Evolutionary conservation across 768 basidiomycete genomes (phyloP), one percentile per base, ranked within the genome.

Genomic region (Pulveroboletus frians): DNA sequence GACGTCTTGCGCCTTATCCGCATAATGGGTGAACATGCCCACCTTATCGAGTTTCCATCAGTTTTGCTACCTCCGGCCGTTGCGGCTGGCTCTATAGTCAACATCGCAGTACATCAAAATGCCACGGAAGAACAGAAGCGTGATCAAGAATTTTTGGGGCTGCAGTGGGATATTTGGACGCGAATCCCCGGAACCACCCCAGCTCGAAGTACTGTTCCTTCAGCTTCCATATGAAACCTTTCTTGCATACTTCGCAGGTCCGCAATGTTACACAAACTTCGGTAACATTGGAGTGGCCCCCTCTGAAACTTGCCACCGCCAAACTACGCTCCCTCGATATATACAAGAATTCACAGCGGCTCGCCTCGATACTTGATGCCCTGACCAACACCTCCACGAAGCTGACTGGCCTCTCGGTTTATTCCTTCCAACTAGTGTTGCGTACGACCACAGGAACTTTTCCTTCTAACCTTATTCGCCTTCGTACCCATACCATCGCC

Each of bases 41-140:
- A 98, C 63, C 77, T 98, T 31, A 95, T 99, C 59, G 95, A 99
- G 69, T 99, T 98, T 67, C 96, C 96, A 1, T 98, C 96, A 0
- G 77, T 99, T 34, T 79, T 98, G 1, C 74, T 98, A 7, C 96
- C 96, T 1, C 89, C 93, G 0, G 94, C 93, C 13, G 85, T 92
- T 1, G 84, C 87, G 9, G 83, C 94, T 0, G 96, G 96, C 5
- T 96, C 92, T 17, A 97, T 99, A 57, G 91, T 99, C 58, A 96
- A 92, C 65, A 98, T 98, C 67, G 84, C 93, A 3, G 94, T 98
- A 13, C 81, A 90, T 62, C 86, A 92, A 55, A 96, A 99, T 63
- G 68, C 81, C 29, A 64, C 74, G 0, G 93, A 95, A 59, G 96
- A 99, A 66, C 80, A 84, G 57, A 79, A 82, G 53, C 80, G 92